Conservation (phyloP, 164 flowering plant species). For the Berberis thunbergii region DNA sequence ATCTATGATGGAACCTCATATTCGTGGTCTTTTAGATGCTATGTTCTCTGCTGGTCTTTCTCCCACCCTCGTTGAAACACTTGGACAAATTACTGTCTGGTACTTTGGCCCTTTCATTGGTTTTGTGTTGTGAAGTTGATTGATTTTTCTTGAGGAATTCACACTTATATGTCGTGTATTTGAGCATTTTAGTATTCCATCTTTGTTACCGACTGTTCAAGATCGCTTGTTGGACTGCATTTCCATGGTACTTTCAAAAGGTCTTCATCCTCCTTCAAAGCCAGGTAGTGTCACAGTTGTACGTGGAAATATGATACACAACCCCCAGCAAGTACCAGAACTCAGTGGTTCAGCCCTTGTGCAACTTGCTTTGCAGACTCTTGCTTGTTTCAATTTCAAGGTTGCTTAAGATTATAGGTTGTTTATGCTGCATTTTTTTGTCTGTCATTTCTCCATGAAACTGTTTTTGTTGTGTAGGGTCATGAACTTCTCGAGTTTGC, state of each 20-base stretch:
- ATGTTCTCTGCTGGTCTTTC: conserved; percentile 94
- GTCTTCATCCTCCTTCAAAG: conserved; percentile 41
- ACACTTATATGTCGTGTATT: not conserved
- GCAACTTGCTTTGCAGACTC: conserved; percentile 90
- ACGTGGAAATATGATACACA: conserved; percentile 37
- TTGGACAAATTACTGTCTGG: conserved; percentile 72
- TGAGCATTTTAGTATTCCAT: conserved; percentile 58
- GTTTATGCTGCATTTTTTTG: not conserved
- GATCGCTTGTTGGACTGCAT: conserved; percentile 80
- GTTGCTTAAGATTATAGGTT: conserved; percentile 24
- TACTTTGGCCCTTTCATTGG: conserved; percentile 9
- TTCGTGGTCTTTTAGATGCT: conserved; percentile 76
- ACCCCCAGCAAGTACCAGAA: conserved; percentile 47
- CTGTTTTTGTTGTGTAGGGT: conserved; percentile 41
- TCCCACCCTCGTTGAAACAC: conserved; percentile 67
- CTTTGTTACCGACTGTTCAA: conserved; percentile 80
- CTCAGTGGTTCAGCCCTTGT: conserved; percentile 64
- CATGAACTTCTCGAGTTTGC: conserved; percentile 96
- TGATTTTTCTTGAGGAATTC: conserved; percentile 2
- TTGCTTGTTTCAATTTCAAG: conserved; percentile 85
- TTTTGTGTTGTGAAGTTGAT: not conserved
- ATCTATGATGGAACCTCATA: conserved; percentile 64
- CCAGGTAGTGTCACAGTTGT: conserved; percentile 23
- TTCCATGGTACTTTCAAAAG: conserved; percentile 69
- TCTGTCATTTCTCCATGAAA: conserved; percentile 7